Evolutionary conservation across 805 yeast genomes (phyloP), one percentile per base, ranked within the genome.

Genomic region (Kodamaea neixiangensis): DNA sequence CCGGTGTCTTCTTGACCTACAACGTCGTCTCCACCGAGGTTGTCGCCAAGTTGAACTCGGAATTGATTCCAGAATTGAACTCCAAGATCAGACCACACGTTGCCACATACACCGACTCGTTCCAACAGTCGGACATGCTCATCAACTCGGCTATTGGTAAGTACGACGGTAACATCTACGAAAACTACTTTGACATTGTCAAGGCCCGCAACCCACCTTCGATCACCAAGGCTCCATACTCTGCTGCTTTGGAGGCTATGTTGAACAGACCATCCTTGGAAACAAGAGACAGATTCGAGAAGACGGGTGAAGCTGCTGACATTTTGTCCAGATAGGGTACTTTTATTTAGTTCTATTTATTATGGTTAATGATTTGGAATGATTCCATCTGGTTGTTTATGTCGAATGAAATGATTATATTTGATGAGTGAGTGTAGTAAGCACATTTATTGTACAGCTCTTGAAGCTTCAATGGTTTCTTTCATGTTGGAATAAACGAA

Each of bases 111-210:
- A 87, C 96, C 4, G 97, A 91, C 68, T 79, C 96, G 1, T 91
- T 91, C 76, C 82, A 86, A 68, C 78, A 87, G 55, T 82, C 89
- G 38, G 97, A 91, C 70, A 86, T 79, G 65, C 80, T 87, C 72
- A 78, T 91, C 63, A 88, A 90, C 66, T 83, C 97, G 0, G 85
- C 94, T 3, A 79, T 91, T 51, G 97, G 97, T 44, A 78, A 76
- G 51, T 85, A 79, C 68, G 83, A 87, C 59, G 97, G 97, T 52
- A 85, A 91, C 66, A 84, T 89, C 50, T 91, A 90, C 72, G 83
- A 84, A 63, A 83, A 87, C 66, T 90, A 90, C 72, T 86, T 85
- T 63, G 70, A 63, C 20, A 72, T 75, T 50, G 86, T 85, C 52
- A 76, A 78, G 58, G 52, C 52, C 7, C 60, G 62, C 44, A 81